Percentiles rank a stretch among this genome's conserved stretches.
Evolutionary conservation across 192 early-diverging fungal species (phyloP).

Genomic region (Linnemannia exigua): DNA sequence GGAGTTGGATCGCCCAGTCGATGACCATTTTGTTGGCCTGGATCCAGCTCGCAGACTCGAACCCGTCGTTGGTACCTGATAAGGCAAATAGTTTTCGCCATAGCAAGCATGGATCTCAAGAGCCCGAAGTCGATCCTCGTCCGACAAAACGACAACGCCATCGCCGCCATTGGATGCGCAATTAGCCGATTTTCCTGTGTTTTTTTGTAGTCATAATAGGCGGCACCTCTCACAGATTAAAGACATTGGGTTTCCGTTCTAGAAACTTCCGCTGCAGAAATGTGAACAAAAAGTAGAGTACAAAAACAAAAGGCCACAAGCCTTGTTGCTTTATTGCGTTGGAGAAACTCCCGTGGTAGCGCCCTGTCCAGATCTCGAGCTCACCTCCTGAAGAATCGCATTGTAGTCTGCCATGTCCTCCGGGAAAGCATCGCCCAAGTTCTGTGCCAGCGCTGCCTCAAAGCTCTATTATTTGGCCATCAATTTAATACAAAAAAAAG

Average conservation of each 20-base stretch:
- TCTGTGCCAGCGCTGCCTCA: constrained; percentile 38
- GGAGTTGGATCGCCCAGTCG: constrained; percentile 46
- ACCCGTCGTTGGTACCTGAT: constrained; percentile 25
- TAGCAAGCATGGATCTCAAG: constrained; percentile 29
- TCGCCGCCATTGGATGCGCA: background rate
- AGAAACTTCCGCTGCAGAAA: background rate
- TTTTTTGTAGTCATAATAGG: background rate
- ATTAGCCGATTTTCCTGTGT: background rate
- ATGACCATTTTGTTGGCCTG: constrained; percentile 20
- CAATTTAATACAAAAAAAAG: background rate
- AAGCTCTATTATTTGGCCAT: constrained; percentile 34
- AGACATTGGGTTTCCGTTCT: too few relatives aligned
- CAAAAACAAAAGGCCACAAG: background rate
- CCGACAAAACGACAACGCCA: constrained; percentile 18
- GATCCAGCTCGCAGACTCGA: constrained; percentile 34
- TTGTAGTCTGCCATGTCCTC: constrained; percentile 49
- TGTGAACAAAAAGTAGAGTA: background rate
- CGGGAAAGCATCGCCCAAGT: constrained; percentile 35
- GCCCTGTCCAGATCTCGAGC: background rate
- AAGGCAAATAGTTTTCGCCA: background rate
- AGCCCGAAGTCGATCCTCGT: constrained; percentile 4
- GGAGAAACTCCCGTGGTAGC: too few relatives aligned
- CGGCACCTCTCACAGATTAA: background rate
- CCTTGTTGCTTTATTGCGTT: constrained; percentile 4
- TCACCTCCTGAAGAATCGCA: constrained; percentile 1